Base-by-base conservation (phyloP, 129 eudicot genomes). In the Centaurea solstitialis region DNA sequence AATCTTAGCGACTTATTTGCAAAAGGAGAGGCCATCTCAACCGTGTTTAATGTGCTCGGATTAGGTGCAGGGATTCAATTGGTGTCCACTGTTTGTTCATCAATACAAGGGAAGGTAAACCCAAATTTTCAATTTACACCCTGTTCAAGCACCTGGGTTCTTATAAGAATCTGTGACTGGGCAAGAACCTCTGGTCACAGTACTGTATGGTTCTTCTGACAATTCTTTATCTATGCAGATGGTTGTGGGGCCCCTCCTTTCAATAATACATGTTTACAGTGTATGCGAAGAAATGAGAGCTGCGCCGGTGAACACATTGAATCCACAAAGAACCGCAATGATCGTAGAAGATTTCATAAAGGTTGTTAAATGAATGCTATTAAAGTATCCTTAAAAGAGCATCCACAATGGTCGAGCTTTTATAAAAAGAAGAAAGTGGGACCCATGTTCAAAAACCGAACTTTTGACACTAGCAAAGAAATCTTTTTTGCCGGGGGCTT, bases 1-100 rank as follows among this genome's bases (percentile, higher is more conserved):
- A 96, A 96, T 82, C 97, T 96, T 17, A 96, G 99, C 75, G 99
- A 96, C 80, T 88, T 96, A 81, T 96, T 96, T 85, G 99, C 99
- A 64, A 93, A 95, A 89, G 98, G 99, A 39, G 99, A 95, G 81
- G 98, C 99, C 28, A 91, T 96, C 68, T 96, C 99, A 64, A 93
- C 99, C 11, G 92, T 96, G 77, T 96, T 89, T 85, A 96, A 96
- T 83, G 97, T 96, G 71, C 84, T 93, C 65, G 99, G 99, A 70
- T 45, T 96, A 12, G 99, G 99, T 70, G 93, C 84, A 1, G 98
- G 99, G 67, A 93, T 96, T 71, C 93, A 93, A 74, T 86, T 96
- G 75, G 99, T 93, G 67, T 91, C 99, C 40, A 93, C 98, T 6
- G 90, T 96, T 73, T 96, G 99, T 84, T 96, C 99, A 61, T 89